Evolutionary conservation across 768 basidiomycete genomes (phyloP).

Genomic region (Rhizopogon vulgaris): DNA sequence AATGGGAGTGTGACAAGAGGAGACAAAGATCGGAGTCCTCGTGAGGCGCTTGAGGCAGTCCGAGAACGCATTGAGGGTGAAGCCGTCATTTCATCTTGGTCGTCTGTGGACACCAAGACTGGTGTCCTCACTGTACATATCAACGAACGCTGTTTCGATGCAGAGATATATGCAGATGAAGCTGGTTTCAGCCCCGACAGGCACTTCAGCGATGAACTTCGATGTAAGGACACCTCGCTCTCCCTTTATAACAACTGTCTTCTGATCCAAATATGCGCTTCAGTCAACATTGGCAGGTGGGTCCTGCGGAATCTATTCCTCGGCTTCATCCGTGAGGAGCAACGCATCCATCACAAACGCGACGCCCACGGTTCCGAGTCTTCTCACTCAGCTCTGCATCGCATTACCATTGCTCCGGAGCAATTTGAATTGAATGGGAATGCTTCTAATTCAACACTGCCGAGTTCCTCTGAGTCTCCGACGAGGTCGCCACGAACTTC

Average conservation of each 20-base stretch:
- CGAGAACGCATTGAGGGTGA: slow-evolving; percentile 93
- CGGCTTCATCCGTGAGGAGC: slow-evolving; percentile 69
- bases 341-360: slow-evolving; percentile 34
- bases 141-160: slow-evolving; percentile 85
- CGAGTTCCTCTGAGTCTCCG: slow-evolving; percentile 23
- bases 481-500: slow-evolving; percentile 20
- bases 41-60: slow-evolving; percentile 84
- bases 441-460: slow-evolving; percentile 12
- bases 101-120: slow-evolving; percentile 81
- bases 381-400: slow-evolving; percentile 16
- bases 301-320: slow-evolving; percentile 79
- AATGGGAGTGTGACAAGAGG: slow-evolving; percentile 24
- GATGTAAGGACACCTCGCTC: slow-evolving; percentile 47
- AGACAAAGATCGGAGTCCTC: slow-evolving; percentile 55
- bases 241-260: slow-evolving; percentile 1
- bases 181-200: slow-evolving; percentile 61
- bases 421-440: slow-evolving; percentile 23
- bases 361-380: slow-evolving; percentile 18
- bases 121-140: slow-evolving; percentile 86
- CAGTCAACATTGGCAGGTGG: slow-evolving; percentile 94
- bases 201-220: slow-evolving; percentile 68
- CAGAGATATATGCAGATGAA: slow-evolving; percentile 93
- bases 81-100: slow-evolving; percentile 80
- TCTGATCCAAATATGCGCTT: slow-evolving; percentile 3
- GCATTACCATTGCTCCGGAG: slow-evolving; percentile 11